These are phyloP conservation scores for Amoeboaphelidium protococcarum DNA, from an alignment of 371 early-diverging fungal genomes.

Conservation along the genomic window DNA sequence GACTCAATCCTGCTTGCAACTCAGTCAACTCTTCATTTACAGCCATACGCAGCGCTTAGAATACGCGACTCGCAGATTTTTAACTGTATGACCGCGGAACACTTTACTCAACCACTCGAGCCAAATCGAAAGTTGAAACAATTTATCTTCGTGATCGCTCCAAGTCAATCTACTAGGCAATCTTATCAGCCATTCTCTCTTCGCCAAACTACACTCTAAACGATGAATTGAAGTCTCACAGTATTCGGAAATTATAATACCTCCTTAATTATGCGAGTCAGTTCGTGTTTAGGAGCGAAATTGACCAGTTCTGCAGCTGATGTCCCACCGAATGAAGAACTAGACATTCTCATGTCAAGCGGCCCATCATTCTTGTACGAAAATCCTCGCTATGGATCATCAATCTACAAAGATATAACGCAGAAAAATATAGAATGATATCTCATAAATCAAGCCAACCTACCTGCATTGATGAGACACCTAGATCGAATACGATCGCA, in stretches of 20 bases:
- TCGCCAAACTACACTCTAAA: slow-evolving; percentile 18
- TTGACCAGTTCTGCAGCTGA: slow-evolving; percentile 25
- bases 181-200: slow-evolving; percentile 25
- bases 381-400: slow-evolving; percentile 32
- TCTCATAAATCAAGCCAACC: slow-evolving; percentile 44
- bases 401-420: slow-evolving; percentile 24
- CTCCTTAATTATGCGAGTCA: slow-evolving; percentile 32
- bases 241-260: slow-evolving; percentile 3
- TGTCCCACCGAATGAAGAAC: slow-evolving; percentile 7
- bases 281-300: slow-evolving; percentile 20
- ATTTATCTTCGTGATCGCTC: slow-evolving; percentile 22
- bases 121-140: slow-evolving; percentile 22
- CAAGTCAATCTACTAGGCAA: slow-evolving; percentile 29
- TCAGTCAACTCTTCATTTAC: slow-evolving; percentile 38
- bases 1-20: slow-evolving; percentile 17
- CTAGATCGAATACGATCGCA: no score
- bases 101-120: slow-evolving; percentile 20
- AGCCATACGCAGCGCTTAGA: slow-evolving; percentile 31
- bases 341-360: slow-evolving; percentile 34
- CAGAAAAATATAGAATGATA: no score
- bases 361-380: slow-evolving; percentile 34
- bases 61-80: slow-evolving; percentile 23
- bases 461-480: no score
- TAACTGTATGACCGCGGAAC: slow-evolving; percentile 22
- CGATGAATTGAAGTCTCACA: not conserved